Conservation (phyloP, 139 green algal species). For the Diplosphaera chodatii region DNA sequence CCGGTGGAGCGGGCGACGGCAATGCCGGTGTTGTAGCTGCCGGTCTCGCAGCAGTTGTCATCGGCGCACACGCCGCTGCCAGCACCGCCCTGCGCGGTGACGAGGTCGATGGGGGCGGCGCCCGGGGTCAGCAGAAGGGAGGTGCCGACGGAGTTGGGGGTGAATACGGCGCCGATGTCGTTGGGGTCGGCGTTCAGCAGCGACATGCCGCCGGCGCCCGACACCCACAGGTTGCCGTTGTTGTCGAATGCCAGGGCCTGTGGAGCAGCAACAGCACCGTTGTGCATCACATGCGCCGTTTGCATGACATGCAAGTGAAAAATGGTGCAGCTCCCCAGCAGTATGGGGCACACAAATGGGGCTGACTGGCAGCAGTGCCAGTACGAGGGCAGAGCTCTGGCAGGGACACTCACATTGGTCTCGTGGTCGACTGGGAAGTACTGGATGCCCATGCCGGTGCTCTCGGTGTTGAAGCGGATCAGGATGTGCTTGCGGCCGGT, state of each 20-base stretch:
- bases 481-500: neutral
- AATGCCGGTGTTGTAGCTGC: neutral
- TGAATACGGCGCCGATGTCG: neutral
- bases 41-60: neutral
- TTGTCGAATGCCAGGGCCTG: neutral
- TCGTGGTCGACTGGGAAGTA: neutral
- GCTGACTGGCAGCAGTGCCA: too few relatives aligned
- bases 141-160: neutral
- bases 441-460: neutral
- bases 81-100: neutral
- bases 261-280: too few relatives aligned
- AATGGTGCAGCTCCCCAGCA: too few relatives aligned
- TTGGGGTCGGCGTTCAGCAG: neutral
- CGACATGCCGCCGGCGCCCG: neutral
- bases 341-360: too few relatives aligned
- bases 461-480: neutral
- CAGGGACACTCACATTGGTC: neutral
- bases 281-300: too few relatives aligned
- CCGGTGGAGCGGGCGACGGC: neutral
- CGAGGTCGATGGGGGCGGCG: neutral
- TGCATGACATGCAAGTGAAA: too few relatives aligned
- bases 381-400: too few relatives aligned
- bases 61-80: neutral
- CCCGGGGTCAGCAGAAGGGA: neutral
- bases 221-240: neutral